A percentile compares a stretch with the other conserved stretches of the same genome.
Conservation (phyloP, 768 basidiomycete genomes). For the Phanerodontia chrysosporium region DNA sequence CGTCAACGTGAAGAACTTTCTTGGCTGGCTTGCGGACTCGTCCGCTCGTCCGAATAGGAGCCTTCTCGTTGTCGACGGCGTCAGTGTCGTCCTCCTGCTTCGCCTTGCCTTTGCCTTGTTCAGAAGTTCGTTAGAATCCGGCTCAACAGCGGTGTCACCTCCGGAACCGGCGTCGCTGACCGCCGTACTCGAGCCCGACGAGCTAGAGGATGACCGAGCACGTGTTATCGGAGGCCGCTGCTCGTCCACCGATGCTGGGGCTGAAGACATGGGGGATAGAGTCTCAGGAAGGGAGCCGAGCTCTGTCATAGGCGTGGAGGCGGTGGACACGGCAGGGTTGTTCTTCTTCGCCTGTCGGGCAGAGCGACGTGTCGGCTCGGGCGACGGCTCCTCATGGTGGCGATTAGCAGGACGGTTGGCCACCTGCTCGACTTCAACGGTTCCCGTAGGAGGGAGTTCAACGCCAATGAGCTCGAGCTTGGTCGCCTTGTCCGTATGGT, state of each 20-base stretch:
- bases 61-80: not conserved
- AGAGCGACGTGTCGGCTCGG: conserved; percentile 7
- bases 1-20: conserved; percentile 1
- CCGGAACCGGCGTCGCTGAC: not conserved
- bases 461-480: conserved; percentile 8
- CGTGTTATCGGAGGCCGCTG: not conserved
- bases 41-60: conserved; percentile 1
- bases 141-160: conserved; percentile 1
- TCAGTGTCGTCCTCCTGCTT: not conserved
- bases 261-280: not conserved
- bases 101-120: not conserved
- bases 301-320: not conserved
- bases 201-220: conserved; percentile 6
- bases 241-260: not conserved
- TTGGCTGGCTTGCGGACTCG: conserved; percentile 6
- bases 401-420: not conserved
- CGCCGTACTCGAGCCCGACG: conserved; percentile 7
- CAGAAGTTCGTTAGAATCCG: not conserved
- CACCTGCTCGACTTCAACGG: not conserved
- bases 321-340: not conserved
- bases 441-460: not conserved
- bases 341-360: conserved; percentile 5
- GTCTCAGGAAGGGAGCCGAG: not conserved
- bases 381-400: not conserved
- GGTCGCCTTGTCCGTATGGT: conserved; percentile 1